Evolutionary conservation across 2,329 filamentous ascomycete genomes (phyloP).

Genomic region (Colletotrichum eremochloae): DNA sequence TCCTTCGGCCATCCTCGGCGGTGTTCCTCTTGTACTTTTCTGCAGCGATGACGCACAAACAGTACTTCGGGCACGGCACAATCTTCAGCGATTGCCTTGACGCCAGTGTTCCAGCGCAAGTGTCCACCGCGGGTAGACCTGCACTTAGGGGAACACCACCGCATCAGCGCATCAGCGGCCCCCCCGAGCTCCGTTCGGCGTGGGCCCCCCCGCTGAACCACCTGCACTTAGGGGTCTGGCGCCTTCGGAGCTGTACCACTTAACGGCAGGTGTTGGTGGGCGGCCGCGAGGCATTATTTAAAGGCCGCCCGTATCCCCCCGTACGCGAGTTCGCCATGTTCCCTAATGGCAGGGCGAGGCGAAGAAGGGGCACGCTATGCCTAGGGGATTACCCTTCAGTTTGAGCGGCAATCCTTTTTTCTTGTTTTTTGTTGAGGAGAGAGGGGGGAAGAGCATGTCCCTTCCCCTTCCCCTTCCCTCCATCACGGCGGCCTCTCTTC

Average conservation of each 20-base stretch:
- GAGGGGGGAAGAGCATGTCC: background rate
- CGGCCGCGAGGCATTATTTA: slow-evolving; percentile 38
- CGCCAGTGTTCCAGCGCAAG: slow-evolving; percentile 23
- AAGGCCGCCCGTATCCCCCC: slow-evolving; percentile 26
- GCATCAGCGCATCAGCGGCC: slow-evolving; percentile 16
- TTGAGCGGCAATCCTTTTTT: slow-evolving; percentile 2
- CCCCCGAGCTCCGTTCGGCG: background rate
- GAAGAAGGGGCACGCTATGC: slow-evolving; percentile 25
- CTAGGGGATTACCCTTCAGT: background rate
- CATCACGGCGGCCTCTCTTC: background rate
- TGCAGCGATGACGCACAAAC: background rate
- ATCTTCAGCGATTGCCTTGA: slow-evolving; percentile 1
- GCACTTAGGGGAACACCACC: slow-evolving; percentile 40
- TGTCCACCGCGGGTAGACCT: slow-evolving; percentile 39
- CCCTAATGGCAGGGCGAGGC: slow-evolving; percentile 42
- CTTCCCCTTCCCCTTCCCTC: background rate
- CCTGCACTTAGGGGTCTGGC: slow-evolving; percentile 44
- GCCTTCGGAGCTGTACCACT: slow-evolving; percentile 40
- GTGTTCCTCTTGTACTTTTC: background rate
- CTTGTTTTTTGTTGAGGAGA: background rate
- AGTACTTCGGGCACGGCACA: background rate
- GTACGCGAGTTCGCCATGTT: slow-evolving; percentile 23
- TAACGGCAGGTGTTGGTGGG: slow-evolving; percentile 34
- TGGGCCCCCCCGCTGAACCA: slow-evolving; percentile 33
- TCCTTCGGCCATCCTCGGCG: too few relatives aligned